Base-by-base conservation (phyloP, 345 rosid species). In the Salix suchowensis region DNA sequence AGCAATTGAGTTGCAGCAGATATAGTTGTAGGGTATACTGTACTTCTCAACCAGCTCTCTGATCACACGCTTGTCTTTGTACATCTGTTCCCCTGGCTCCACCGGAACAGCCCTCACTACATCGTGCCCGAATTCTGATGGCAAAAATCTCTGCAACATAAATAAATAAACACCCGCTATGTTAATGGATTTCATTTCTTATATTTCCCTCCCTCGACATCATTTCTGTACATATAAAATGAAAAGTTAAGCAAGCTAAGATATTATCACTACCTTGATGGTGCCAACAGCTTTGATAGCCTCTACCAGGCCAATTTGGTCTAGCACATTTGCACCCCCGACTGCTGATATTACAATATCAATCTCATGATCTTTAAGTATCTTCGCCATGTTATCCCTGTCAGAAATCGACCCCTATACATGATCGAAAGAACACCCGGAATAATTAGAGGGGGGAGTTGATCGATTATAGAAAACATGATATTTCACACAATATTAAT, bases 81-180 rank as follows among this genome's bases (percentile, higher is more conserved):
- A 91, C 92, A 88, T 86, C 1, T 0, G 0, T 6, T 85, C 81
- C 1, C 93, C 96, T 0, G 96, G 96, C 83, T 86, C 88, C 6
- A 91, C 92, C 1, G 96, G 96, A 0, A 87, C 82, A 6, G 96
- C 84, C 73, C 91, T 77, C 60, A 82, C 87, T 68, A 91, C 88
- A 26, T 89, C 96, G 68, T 91, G 96, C 18, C 96, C 96, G 11
- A 91, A 91, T 60, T 91, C 96, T 0, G 96, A 91, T 0, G 96
- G 93, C 82, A 89, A 77, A 58, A 89, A 91, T 52, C 92, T 87
- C 96, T 91, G 85, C 79, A 67, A 26, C 10, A 1, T 12, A 16
- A 18, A 14, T 4, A 4, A 34, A 34, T 0, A 34, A 3, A 32
- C 10, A 23, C 32, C 55, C 69, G 12, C 21, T 68, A 40, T 7